phyloP scores from a whole-genome alignment of 352 stramenopile genomes.

The Phytophthora capsici region DNA sequence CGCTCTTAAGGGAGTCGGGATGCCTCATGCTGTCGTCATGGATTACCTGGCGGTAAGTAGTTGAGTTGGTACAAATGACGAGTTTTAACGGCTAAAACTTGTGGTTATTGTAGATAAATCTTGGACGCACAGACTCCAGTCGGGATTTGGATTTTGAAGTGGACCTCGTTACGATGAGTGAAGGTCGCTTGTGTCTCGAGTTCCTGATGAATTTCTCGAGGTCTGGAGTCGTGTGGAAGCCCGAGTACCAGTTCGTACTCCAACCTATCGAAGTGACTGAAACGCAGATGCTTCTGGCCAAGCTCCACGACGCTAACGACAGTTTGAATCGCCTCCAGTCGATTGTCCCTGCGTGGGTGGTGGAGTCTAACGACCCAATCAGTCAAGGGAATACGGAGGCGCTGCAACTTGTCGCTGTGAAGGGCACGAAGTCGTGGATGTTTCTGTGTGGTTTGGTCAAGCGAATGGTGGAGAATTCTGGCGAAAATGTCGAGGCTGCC shows the following conservation, averaged over 20 bases:
- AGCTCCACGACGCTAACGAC: constrained; percentile 34
- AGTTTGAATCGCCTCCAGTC: constrained; percentile 31
- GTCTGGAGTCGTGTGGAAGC: constrained; percentile 30
- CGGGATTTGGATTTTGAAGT: constrained; percentile 20
- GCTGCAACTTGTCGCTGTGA: constrained; percentile 26
- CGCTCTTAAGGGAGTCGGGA: constrained; percentile 30
- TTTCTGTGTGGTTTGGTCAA: constrained; percentile 23
- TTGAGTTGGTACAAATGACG: no score
- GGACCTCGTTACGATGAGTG: constrained; percentile 32
- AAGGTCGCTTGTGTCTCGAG: constrained; percentile 31
- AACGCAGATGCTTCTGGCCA: constrained; percentile 34
- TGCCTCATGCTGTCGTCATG: constrained; percentile 37
- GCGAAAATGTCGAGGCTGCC: constrained; percentile 3
- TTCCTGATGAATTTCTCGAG: constrained; percentile 36
- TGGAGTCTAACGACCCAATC: background rate
- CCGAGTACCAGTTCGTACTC: constrained; percentile 40
- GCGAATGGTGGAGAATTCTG: constrained; percentile 15
- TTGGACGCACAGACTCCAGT: constrained; percentile 7
- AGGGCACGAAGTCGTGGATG: constrained; percentile 25
- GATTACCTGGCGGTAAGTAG: constrained; percentile 29
- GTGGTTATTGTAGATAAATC: constrained; percentile 16
- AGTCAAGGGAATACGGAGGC: constrained; percentile 7
- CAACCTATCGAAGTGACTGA: constrained; percentile 34
- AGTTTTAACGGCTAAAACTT: constrained; percentile 1
- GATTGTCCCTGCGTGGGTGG: constrained; percentile 33